phyloP scores from a whole-genome alignment of 306 rosid species.

The Pyrus communis region DNA sequence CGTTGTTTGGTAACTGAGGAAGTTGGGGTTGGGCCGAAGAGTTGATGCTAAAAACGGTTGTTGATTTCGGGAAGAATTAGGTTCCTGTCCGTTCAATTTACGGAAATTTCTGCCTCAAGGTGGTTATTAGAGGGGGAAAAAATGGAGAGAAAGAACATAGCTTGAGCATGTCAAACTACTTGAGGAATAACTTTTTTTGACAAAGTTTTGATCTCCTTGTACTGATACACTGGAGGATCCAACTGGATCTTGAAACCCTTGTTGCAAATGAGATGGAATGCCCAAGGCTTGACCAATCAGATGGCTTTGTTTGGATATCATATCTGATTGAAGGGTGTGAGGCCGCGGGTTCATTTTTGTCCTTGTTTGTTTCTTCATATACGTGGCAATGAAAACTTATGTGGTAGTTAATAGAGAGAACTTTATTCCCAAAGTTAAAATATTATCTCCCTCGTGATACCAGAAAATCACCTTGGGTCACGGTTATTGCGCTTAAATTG shows the following conservation, averaged over 20 bases:
- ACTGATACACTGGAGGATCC: neutral
- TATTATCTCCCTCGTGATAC: neutral
- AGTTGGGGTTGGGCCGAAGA: neutral
- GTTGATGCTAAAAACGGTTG: neutral
- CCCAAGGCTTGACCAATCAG: neutral
- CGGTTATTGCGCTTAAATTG: neutral
- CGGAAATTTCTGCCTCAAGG: neutral
- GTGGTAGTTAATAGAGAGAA: neutral
- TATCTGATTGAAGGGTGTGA: neutral
- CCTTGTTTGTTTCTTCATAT: neutral
- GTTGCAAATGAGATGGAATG: neutral
- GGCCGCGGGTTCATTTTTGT: neutral
- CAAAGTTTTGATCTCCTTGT: neutral
- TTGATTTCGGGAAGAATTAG: neutral
- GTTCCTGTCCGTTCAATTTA: neutral
- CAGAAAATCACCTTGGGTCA: neutral
- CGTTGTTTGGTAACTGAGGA: neutral
- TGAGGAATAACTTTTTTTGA: neutral
- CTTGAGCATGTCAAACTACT: neutral
- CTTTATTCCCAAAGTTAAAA: neutral
- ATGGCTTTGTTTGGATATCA: neutral
- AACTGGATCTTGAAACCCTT: neutral
- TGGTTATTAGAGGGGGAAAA: neutral
- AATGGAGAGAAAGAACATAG: neutral
- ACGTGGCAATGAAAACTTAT: neutral